These are phyloP conservation scores for Globisporangium carolinianum DNA, from an alignment of 352 stramenopile genomes.

Conservation along the genomic window DNA sequence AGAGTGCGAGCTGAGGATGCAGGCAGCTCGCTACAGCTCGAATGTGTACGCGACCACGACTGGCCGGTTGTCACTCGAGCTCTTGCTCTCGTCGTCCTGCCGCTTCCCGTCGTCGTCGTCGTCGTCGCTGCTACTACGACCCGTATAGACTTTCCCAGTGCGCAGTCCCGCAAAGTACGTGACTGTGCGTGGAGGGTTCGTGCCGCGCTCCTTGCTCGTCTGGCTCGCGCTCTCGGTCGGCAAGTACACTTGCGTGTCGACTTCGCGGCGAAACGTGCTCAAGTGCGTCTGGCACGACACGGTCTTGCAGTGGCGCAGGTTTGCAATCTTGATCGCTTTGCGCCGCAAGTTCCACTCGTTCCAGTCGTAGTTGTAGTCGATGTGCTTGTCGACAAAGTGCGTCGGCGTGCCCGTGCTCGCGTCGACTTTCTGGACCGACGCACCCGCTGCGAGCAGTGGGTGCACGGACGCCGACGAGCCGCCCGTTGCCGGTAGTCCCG, in stretches of 20 bases:
- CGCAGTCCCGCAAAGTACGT: conserved; percentile 76
- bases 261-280: conserved; percentile 85
- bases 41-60: conserved; percentile 69
- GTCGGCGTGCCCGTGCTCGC: conserved; percentile 84
- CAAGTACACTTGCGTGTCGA: conserved; percentile 86
- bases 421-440: conserved; percentile 65
- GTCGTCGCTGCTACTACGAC: neutral
- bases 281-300: conserved; percentile 84
- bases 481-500: conserved; percentile 8
- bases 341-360: conserved; percentile 92
- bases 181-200: conserved; percentile 72
- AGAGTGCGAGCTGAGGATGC: no score
- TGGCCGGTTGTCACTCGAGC: conserved; percentile 28
- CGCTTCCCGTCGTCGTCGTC: conserved; percentile 23
- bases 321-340: conserved; percentile 87
- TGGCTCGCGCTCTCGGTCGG: conserved; percentile 59
- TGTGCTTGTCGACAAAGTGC: conserved; percentile 90
- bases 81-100: conserved; percentile 16
- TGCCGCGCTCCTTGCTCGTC: conserved; percentile 72
- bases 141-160: conserved; percentile 20
- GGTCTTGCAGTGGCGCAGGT: conserved; percentile 87
- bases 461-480: conserved; percentile 34
- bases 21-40: conserved; percentile 29
- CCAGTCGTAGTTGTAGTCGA: conserved; percentile 91
- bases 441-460: conserved; percentile 40